Percentiles rank a stretch among this genome's conserved stretches.
These are phyloP conservation scores for Colletotrichum gloeosporioides DNA, from an alignment of 2,329 filamentous ascomycete species.

Conservation along the genomic window DNA sequence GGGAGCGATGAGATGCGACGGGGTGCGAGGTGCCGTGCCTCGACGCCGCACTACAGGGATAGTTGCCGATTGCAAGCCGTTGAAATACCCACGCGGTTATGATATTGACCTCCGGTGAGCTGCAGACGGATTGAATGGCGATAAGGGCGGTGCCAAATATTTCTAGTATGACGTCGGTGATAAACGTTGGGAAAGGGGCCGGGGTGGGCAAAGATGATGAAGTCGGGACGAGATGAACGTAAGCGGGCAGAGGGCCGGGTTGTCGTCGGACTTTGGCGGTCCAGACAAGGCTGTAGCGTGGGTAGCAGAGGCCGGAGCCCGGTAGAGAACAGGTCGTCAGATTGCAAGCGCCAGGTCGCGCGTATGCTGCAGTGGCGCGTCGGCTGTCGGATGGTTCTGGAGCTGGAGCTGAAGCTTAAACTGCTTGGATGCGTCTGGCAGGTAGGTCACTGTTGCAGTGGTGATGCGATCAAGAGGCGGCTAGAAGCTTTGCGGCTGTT, in stretches of 20 bases:
- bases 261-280: background rate
- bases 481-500: background rate
- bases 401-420: background rate
- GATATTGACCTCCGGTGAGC: background rate
- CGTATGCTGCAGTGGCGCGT: background rate
- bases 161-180: background rate
- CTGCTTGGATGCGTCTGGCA: background rate
- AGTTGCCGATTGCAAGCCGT: background rate
- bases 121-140: background rate
- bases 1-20: background rate
- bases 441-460: background rate
- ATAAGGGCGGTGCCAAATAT: background rate
- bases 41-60: background rate
- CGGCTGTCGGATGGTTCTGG: background rate
- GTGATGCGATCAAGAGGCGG: conserved; percentile 5
- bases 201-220: background rate
- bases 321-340: background rate
- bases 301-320: background rate
- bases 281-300: background rate
- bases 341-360: conserved; percentile 7
- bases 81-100: background rate
- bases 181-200: background rate
- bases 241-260: background rate
- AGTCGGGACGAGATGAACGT: background rate
- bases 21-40: conserved; percentile 6